These are phyloP conservation scores for Fusarium nelsonii DNA, from an alignment of 2,329 filamentous ascomycete genomes.

Conservation along the genomic window DNA sequence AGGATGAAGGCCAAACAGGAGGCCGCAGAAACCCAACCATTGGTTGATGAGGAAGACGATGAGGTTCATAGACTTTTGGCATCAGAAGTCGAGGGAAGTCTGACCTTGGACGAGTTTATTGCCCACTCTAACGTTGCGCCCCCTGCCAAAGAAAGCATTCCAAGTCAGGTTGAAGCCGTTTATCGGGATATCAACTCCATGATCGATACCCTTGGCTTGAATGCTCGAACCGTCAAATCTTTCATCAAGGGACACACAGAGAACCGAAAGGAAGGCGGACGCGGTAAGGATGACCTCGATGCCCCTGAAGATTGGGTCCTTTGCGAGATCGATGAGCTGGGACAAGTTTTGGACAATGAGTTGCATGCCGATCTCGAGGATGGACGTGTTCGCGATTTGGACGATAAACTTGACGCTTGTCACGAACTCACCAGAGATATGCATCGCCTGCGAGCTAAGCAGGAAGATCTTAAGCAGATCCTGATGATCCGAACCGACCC, in stretches of 20 bases:
- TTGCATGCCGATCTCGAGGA: constrained; percentile 74
- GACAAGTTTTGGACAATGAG: constrained; percentile 71
- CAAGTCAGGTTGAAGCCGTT: constrained; percentile 73
- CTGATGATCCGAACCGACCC: constrained; percentile 78
- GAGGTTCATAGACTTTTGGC: constrained; percentile 72
- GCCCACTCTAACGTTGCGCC: constrained; percentile 68
- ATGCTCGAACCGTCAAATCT: constrained; percentile 74
- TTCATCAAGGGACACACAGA: constrained; percentile 77
- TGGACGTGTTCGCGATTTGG: constrained; percentile 75
- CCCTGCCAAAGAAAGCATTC: constrained; percentile 67
- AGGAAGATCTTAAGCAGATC: constrained; percentile 82
- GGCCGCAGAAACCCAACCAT: constrained; percentile 67
- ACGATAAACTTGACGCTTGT: constrained; percentile 76
- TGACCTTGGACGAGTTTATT: constrained; percentile 75
- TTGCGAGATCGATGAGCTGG: constrained; percentile 78
- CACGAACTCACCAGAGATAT: constrained; percentile 77
- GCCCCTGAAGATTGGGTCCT: constrained; percentile 77
- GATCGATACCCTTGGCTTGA: constrained; percentile 92
- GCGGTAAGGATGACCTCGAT: constrained; percentile 77
- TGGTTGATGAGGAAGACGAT: constrained; percentile 78
- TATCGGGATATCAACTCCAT: constrained; percentile 91
- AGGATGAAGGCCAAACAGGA: constrained; percentile 67
- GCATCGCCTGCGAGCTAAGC: constrained; percentile 77
- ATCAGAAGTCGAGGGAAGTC: constrained; percentile 71
- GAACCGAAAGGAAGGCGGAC: constrained; percentile 63